phyloP scores from a whole-genome alignment of 345 rosid genomes.

The Pseudoturritis turrita region DNA sequence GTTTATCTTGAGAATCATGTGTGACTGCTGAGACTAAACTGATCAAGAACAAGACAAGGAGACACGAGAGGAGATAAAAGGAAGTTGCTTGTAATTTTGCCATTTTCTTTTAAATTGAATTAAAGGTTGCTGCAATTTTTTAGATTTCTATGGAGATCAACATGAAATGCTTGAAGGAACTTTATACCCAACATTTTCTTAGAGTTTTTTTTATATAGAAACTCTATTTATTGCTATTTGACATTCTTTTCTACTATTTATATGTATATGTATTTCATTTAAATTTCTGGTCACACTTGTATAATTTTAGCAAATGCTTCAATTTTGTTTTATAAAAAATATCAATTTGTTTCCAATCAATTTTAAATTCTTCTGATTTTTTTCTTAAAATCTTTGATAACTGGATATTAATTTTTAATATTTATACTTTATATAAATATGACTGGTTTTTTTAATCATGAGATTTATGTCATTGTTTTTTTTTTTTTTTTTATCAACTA shows the following conservation, averaged over 20 bases:
- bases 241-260: not conserved
- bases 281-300: not conserved
- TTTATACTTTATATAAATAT: too few species aligned
- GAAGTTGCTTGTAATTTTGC: not conserved
- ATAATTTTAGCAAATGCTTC: not conserved
- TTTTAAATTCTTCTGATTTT: too few species aligned
- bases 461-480: too few species aligned
- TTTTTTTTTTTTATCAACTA: too few species aligned
- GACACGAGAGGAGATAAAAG: not conserved
- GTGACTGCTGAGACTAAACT: constrained; percentile 5
- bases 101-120: not conserved
- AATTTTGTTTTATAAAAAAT: not conserved
- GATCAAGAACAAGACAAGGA: not conserved
- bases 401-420: too few species aligned
- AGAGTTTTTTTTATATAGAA: not conserved
- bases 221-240: not conserved
- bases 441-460: not conserved
- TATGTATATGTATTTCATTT: not conserved
- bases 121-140: not conserved
- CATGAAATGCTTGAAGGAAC: not conserved
- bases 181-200: too few species aligned
- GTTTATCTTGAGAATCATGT: not conserved
- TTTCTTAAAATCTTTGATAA: too few species aligned
- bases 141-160: not conserved
- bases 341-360: not conserved